These are phyloP conservation scores for Paecilomyces niveus DNA, from an alignment of 2,329 filamentous ascomycete genomes.

Conservation along the genomic window DNA sequence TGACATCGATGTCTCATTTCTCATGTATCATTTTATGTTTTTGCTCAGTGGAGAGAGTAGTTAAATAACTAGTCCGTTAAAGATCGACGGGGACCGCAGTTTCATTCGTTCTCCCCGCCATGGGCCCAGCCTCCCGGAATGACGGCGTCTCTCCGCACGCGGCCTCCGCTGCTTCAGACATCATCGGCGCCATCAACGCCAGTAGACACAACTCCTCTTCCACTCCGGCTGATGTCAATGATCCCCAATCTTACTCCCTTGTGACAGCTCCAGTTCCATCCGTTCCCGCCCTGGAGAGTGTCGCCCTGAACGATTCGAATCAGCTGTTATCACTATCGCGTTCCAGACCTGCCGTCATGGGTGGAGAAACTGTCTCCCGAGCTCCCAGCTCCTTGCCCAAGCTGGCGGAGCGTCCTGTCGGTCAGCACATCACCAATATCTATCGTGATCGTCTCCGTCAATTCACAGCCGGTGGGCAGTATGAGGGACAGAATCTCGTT, in stretches of 20 bases:
- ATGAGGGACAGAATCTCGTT: slow-evolving; percentile 65
- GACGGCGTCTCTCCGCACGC: neutral
- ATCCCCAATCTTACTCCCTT: neutral
- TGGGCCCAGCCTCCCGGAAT: neutral
- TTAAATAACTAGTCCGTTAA: neutral
- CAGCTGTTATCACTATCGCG: neutral
- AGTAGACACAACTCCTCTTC: neutral
- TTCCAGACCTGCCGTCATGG: slow-evolving; percentile 18
- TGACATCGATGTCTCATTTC: neutral
- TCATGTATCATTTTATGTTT: neutral
- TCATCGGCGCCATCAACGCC: neutral
- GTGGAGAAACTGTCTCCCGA: slow-evolving; percentile 28
- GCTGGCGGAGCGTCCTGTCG: slow-evolving; percentile 49
- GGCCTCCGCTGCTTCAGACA: neutral
- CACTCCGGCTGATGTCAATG: neutral
- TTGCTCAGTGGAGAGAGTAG: neutral
- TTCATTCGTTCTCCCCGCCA: neutral
- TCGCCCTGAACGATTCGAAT: neutral
- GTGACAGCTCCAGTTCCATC: neutral
- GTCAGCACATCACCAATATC: slow-evolving; percentile 76
- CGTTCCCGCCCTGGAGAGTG: neutral
- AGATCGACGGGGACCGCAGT: neutral
- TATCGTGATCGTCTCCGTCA: slow-evolving; percentile 76
- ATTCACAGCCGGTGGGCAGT: slow-evolving; percentile 75
- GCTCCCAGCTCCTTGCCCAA: slow-evolving; percentile 42